Evolutionary conservation across 2,329 filamentous ascomycete species (phyloP).

Genomic region (Neofusicoccum cordaticola): DNA sequence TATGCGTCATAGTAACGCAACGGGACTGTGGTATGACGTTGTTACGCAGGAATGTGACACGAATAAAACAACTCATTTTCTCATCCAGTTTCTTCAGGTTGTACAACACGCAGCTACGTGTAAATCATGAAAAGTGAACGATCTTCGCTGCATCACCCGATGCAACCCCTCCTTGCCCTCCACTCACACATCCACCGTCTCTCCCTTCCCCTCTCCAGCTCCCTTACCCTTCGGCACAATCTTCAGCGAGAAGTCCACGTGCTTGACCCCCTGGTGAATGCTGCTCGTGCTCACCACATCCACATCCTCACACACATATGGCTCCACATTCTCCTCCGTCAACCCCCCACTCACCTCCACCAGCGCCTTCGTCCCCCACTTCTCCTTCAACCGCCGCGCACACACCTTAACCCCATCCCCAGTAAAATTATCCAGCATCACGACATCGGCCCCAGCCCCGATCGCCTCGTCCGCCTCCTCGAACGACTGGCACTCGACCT

Average conservation of each 20-base stretch:
- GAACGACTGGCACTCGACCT: constrained; percentile 90
- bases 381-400: constrained; percentile 71
- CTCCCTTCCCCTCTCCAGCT: constrained; percentile 14
- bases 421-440: constrained; percentile 97
- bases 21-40: not conserved
- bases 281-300: constrained; percentile 96
- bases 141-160: not conserved
- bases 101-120: not conserved
- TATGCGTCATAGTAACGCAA: not conserved
- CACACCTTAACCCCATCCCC: constrained; percentile 73
- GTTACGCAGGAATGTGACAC: not conserved
- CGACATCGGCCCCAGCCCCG: constrained; percentile 83
- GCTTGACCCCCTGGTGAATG: constrained; percentile 91
- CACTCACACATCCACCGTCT: constrained; percentile 15
- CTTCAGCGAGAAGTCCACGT: constrained; percentile 96
- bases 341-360: constrained; percentile 92
- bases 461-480: constrained; percentile 90
- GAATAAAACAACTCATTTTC: not conserved
- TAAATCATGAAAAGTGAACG: not conserved
- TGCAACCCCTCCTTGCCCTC: not conserved
- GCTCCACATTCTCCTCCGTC: constrained; percentile 76
- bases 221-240: constrained; percentile 54
- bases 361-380: constrained; percentile 68
- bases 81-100: not conserved
- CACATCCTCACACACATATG: constrained; percentile 78